Conservation (phyloP, 2,329 filamentous ascomycete species). For the Phoma sp. region DNA sequence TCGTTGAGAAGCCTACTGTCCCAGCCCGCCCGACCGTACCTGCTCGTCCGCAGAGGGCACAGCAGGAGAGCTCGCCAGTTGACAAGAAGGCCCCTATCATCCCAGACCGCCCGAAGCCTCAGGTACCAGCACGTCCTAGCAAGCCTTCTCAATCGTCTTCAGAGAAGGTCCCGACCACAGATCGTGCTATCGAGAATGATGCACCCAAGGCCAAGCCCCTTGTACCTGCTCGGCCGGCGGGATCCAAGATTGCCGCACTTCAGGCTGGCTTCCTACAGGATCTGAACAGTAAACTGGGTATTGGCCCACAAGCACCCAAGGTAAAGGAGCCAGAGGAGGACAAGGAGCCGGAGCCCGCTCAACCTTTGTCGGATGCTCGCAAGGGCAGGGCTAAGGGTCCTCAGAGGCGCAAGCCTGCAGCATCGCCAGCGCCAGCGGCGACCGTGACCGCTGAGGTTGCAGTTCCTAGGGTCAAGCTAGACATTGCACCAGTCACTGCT, state of each 20-base stretch:
- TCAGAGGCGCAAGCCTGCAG: constrained; percentile 71
- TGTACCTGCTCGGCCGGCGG: constrained; percentile 77
- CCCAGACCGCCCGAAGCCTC: constrained; percentile 67
- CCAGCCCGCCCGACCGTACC: constrained; percentile 41
- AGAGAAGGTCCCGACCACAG: constrained; percentile 44
- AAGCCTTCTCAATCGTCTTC: constrained; percentile 56
- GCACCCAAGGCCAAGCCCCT: constrained; percentile 77
- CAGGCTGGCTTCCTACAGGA: constrained; percentile 93
- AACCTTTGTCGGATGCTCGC: constrained; percentile 83
- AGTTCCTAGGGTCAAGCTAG: constrained; percentile 31
- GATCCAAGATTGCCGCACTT: constrained; percentile 87
- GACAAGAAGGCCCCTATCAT: constrained; percentile 60
- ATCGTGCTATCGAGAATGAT: constrained; percentile 37
- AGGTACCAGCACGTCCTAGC: constrained; percentile 64
- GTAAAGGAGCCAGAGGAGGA: constrained; percentile 71
- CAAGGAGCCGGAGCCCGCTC: constrained; percentile 68
- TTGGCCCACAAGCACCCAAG: constrained; percentile 82
- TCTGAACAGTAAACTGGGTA: constrained; percentile 83
- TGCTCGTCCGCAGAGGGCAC: constrained; percentile 42
- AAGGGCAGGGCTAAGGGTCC: constrained; percentile 91
- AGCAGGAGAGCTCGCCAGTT: constrained; percentile 51
- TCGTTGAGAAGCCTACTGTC: constrained; percentile 36
- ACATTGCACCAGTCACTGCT: constrained; percentile 35
- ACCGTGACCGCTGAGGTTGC: constrained; percentile 48
- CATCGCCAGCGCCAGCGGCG: constrained; percentile 60